A percentile compares a stretch with the other conserved stretches of the same genome.
phyloP scores from a whole-genome alignment of 2,329 filamentous ascomycete genomes.

The Ceratocystis cubensis region DNA sequence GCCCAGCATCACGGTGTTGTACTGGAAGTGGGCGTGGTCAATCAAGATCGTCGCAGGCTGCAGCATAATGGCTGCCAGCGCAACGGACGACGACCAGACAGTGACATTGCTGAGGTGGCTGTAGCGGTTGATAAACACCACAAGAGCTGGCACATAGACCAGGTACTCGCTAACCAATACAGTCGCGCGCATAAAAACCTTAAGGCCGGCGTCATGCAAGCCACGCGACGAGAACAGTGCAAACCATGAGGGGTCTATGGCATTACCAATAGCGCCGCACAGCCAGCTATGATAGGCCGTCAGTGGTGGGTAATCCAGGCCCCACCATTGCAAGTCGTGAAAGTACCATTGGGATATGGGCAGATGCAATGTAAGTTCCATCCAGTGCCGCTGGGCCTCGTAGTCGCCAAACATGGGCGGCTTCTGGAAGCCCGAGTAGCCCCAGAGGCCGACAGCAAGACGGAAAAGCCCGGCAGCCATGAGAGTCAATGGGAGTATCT shows the following conservation, averaged over 20 bases:
- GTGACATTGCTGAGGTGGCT: slow-evolving; percentile 64
- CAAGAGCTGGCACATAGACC: slow-evolving; percentile 70
- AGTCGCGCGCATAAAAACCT: slow-evolving; percentile 91
- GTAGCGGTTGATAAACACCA: slow-evolving; percentile 75
- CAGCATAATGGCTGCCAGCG: slow-evolving; percentile 80
- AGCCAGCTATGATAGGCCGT: slow-evolving; percentile 98
- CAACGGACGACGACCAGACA: slow-evolving; percentile 70
- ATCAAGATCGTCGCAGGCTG: slow-evolving; percentile 84
- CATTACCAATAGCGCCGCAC: slow-evolving; percentile 70
- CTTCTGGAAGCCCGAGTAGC: slow-evolving; percentile 73
- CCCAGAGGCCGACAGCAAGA: slow-evolving; percentile 87
- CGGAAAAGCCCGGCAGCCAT: slow-evolving; percentile 86
- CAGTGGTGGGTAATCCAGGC: slow-evolving; percentile 90
- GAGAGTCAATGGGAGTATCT: slow-evolving; percentile 72
- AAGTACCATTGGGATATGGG: slow-evolving; percentile 96
- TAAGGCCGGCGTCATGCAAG: slow-evolving; percentile 63
- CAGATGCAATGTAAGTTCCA: slow-evolving; percentile 85
- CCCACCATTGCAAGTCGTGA: slow-evolving; percentile 94
- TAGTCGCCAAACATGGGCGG: slow-evolving; percentile 95
- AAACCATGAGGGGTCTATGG: slow-evolving; percentile 79
- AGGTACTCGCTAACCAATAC: slow-evolving; percentile 86
- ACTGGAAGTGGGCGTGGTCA: slow-evolving; percentile 94
- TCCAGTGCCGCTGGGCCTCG: slow-evolving; percentile 96
- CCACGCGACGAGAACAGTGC: slow-evolving; percentile 71
- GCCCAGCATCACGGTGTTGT: slow-evolving; percentile 97